Conservation (phyloP, 768 basidiomycete species). For the Panus rudis region DNA sequence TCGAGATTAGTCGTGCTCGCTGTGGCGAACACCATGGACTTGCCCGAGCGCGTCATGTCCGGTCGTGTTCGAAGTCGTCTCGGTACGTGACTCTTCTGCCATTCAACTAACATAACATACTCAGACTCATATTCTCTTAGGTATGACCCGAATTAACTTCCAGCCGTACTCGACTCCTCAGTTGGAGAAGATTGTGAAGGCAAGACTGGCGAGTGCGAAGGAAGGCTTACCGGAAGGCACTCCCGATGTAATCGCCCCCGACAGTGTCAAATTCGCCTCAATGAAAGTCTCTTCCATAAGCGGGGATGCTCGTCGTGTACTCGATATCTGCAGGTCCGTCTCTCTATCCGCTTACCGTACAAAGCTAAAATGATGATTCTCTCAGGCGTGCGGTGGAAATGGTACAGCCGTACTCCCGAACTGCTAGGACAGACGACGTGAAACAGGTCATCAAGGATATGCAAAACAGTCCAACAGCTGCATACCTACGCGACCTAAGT, state of each 20-base stretch:
- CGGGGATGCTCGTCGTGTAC: constrained; percentile 87
- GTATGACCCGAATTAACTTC: constrained; percentile 90
- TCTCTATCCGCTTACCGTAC: neutral
- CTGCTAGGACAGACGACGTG: constrained; percentile 67
- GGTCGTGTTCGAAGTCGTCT: constrained; percentile 89
- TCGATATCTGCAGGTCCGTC: constrained; percentile 84
- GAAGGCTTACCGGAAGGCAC: constrained; percentile 41
- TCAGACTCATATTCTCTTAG: constrained; percentile 30
- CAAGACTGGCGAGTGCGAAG: constrained; percentile 60
- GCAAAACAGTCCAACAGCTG: constrained; percentile 88
- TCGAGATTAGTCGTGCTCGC: constrained; percentile 93
- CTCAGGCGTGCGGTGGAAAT: constrained; percentile 78
- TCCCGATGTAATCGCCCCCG: constrained; percentile 48
- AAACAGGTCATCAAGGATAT: constrained; percentile 73
- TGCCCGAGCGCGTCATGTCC: constrained; percentile 89
- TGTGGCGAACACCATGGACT: constrained; percentile 97
- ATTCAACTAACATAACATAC: no score
- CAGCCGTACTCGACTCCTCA: constrained; percentile 77
- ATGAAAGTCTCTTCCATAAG: constrained; percentile 75
- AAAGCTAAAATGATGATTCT: neutral
- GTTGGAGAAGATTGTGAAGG: constrained; percentile 80
- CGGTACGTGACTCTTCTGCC: constrained; percentile 52
- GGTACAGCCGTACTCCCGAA: constrained; percentile 40
- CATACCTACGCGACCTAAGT: constrained; percentile 75
- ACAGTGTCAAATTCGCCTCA: constrained; percentile 82